Conservation (phyloP, 2,329 filamentous ascomycete genomes). For the Colletotrichum tropicicola region DNA sequence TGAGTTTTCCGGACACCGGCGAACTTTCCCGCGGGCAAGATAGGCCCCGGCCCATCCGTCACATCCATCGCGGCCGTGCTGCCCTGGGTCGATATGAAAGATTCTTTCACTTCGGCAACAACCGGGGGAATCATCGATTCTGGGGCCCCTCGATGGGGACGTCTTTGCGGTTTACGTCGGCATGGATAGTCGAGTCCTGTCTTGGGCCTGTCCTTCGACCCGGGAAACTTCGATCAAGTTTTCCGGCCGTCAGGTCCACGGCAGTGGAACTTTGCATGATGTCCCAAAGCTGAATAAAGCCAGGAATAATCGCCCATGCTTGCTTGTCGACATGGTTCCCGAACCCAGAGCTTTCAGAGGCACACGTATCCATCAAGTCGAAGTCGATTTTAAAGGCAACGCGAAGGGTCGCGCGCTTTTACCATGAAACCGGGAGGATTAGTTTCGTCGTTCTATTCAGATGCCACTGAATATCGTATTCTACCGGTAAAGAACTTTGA, state of each 20-base stretch:
- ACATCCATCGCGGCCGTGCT: background rate
- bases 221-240: background rate
- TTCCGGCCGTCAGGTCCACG: background rate
- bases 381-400: no score
- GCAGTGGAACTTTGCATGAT: no score
- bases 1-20: background rate
- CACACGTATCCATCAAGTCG: no score
- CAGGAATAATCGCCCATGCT: no score
- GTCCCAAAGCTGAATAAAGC: no score
- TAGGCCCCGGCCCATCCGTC: background rate
- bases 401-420: no score
- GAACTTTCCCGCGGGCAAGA: constrained; percentile 5
- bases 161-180: background rate
- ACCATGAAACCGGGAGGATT: no score
- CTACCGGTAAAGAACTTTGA: no score
- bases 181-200: background rate
- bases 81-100: background rate
- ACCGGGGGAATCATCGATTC: background rate
- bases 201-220: background rate
- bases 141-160: background rate
- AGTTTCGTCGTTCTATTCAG: no score
- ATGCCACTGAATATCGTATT: no score
- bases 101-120: background rate
- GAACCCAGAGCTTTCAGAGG: no score
- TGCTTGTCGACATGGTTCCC: no score